Evolutionary conservation across 2,329 filamentous ascomycete species (phyloP), one percentile per base, ranked within the genome.

Genomic region (Balansia obtecta): DNA sequence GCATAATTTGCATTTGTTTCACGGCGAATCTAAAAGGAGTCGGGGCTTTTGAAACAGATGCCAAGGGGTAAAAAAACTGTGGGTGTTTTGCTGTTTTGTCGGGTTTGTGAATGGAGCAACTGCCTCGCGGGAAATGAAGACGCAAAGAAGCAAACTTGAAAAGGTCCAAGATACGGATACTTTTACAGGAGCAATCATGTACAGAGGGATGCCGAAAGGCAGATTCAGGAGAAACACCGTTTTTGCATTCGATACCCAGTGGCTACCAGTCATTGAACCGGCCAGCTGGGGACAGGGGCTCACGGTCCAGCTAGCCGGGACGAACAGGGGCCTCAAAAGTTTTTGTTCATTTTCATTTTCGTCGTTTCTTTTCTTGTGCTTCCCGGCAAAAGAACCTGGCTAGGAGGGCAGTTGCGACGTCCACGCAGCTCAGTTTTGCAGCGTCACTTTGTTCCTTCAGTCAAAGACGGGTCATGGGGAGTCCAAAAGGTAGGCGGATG

Each of bases 231-330:
- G n/a, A 45, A 45, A 20, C 45, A 45, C 3, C 18, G 5, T 40
- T 40, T 40, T 40, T 44, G 48, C 41, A 30, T 49, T 39, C 34
- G 48, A 49, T 49, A 49, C 33, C 33, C 48, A 44, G 41, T 49
- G 42, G 32, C 41, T 39, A 45, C 34, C 41, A 40, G 42, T 40
- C 48, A 33, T 45, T 45, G 20, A 38, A 13, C 44, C 20, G 18
- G 8, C 20, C n/a, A 30, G 48, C 18, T 38, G 15, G 11, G 11
- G 15, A 16, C 18, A 39, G 16, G 16, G n/a, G n/a, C n/a, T n/a
- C n/a, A n/a, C n/a, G n/a, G n/a, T n/a, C n/a, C n/a, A n/a, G n/a
- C n/a, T n/a, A n/a, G n/a, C n/a, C n/a, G n/a, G n/a, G n/a, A n/a
- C n/a, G n/a, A n/a, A n/a, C n/a, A n/a, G n/a, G n/a, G n/a, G n/a